phyloP scores from a whole-genome alignment of 139 green algal genomes.

The Haematococcus sp. region DNA sequence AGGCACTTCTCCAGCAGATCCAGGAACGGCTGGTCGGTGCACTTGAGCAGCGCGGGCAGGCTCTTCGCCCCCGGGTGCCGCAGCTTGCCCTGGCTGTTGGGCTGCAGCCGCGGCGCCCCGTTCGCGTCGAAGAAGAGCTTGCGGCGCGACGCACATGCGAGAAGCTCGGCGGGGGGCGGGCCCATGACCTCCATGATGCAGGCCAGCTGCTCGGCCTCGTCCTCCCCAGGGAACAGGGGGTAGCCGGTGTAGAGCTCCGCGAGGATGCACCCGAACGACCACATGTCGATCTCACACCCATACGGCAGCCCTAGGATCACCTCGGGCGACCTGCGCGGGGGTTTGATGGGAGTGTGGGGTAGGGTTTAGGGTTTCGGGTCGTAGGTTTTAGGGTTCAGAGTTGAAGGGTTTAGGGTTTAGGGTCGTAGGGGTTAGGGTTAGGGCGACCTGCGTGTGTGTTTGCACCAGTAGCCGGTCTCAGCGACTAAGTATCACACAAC shows the following conservation, averaged over 20 bases:
- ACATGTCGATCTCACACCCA: constrained; percentile 81
- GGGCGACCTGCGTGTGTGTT: no score
- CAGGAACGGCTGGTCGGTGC: constrained; percentile 56
- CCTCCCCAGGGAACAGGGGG: constrained; percentile 76
- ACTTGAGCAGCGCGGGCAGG: constrained; percentile 33
- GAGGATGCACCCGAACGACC: constrained; percentile 81
- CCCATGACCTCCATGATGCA: constrained; percentile 80
- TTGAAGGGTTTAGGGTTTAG: no score
- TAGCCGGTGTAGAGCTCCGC: constrained; percentile 69
- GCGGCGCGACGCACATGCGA: constrained; percentile 55
- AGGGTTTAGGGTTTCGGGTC: background rate
- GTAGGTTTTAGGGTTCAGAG: background rate
- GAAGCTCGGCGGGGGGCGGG: constrained; percentile 51
- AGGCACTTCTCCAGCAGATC: constrained; percentile 68
- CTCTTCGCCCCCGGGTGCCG: background rate
- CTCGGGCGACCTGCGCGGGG: constrained; percentile 17
- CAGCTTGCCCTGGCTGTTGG: constrained; percentile 55
- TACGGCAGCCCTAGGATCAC: constrained; percentile 64
- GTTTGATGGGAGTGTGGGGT: background rate
- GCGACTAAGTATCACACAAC: no score
- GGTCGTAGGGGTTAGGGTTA: no score
- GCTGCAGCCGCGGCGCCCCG: constrained; percentile 41
- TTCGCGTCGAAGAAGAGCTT: constrained; percentile 78
- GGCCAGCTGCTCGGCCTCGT: constrained; percentile 82
- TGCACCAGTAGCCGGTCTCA: no score